Evolutionary conservation across 1,284 basidiomycete species (phyloP).

Genomic region (Naganishia sp.): DNA sequence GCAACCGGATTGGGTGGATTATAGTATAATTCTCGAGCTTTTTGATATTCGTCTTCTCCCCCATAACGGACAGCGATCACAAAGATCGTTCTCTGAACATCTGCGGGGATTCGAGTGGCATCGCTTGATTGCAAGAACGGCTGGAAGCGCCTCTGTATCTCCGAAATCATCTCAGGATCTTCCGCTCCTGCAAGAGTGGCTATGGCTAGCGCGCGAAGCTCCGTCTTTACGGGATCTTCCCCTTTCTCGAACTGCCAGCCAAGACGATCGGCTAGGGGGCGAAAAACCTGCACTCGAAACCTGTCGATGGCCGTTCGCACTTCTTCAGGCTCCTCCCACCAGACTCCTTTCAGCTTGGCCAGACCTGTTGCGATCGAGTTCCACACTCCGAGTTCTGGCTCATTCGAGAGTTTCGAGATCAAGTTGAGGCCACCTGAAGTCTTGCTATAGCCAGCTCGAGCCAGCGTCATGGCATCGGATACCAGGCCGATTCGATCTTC

Average conservation of each 20-base stretch:
- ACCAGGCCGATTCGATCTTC: constrained; percentile 82
- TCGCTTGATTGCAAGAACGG: constrained; percentile 65
- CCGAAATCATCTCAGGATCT: constrained; percentile 69
- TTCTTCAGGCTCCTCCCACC: constrained; percentile 78
- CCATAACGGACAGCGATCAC: constrained; percentile 66
- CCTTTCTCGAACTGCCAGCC: constrained; percentile 72
- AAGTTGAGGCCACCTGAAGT: constrained; percentile 75
- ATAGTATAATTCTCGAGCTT: constrained; percentile 68
- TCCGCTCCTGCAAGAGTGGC: constrained; percentile 64
- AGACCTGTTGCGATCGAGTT: constrained; percentile 56
- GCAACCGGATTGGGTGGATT: constrained; percentile 72
- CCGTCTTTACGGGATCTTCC: constrained; percentile 71
- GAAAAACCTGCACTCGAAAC: constrained; percentile 72
- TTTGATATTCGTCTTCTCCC: constrained; percentile 74
- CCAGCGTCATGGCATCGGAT: constrained; percentile 75
- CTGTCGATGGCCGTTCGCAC: constrained; percentile 65
- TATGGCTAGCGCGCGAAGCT: constrained; percentile 77
- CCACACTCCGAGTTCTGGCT: constrained; percentile 65
- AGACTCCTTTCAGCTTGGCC: constrained; percentile 63
- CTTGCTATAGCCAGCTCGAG: constrained; percentile 74
- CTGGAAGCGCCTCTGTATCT: constrained; percentile 73
- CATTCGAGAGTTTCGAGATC: constrained; percentile 64
- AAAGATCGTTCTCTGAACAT: constrained; percentile 60
- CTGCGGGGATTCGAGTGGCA: constrained; percentile 74
- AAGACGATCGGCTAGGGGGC: constrained; percentile 74